Base-by-base conservation (phyloP, 2,329 filamentous ascomycete species). In the Trichoderma sp. region DNA sequence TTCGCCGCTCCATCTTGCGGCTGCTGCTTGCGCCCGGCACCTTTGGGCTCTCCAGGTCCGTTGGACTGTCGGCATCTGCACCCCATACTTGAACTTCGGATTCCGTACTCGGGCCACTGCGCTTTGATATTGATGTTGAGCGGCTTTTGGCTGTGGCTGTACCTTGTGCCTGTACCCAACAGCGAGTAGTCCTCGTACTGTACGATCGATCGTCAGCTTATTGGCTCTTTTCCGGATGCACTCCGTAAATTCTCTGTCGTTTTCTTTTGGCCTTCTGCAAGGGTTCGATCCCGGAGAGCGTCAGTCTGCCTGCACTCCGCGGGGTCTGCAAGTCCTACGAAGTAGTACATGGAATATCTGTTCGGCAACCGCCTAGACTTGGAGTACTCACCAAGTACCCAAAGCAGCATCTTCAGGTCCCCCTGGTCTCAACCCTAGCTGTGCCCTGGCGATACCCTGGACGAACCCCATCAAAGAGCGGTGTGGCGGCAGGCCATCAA, bases 141-240 rank as follows among this genome's bases (percentile, higher is more conserved):
- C 65, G 36, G 26, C 17, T 26, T 26, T 47, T 30, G n/a, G 26
- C 34, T 30, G 67, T 50, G 57, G 57, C 67, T 63, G 57, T 69
- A 34, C 55, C 55, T 20, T 32, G 55, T 59, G 9, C 55, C 55
- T 34, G 57, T 53, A 50, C 47, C 47, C 11, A 6, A 13, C 47
- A 20, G 47, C 20, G n/a, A 36, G 57, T 23, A 23, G 64, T 43
- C 7, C 15, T n/a, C 39, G 17, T 43, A 43, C 39, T 43, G 39
- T 53, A 64, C 43, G 58, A 70, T 70, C 61, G 50, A 70, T 70
- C 57, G 39, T 68, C 66, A 47, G 65, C 65, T 69, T 62, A 61
- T 69, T 61, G 66, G 66, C 28, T 50, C 66, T 32, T 61, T 26
- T 53, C 55, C 39, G 26, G 65, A 68, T 32, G 39, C n/a, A 15